phyloP scores from a whole-genome alignment of 192 early-diverging fungal species.

The Gryganskiella cystojenkinii region DNA sequence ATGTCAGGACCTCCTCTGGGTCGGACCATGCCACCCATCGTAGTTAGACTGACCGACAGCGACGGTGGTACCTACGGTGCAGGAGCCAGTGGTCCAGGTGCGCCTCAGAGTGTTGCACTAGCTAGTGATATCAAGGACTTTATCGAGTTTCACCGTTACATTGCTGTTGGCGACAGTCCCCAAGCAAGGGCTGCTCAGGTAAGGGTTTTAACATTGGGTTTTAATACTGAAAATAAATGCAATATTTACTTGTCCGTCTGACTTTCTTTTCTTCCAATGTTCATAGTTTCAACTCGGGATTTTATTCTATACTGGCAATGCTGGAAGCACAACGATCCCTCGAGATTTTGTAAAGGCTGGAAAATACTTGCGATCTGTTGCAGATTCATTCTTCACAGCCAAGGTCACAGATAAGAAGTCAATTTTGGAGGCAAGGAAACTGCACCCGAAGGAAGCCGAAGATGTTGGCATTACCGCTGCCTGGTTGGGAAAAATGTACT shows the following conservation, averaged over 20 bases:
- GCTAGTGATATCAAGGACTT: constrained; percentile 73
- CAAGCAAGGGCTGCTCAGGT: constrained; percentile 63
- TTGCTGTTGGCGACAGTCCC: constrained; percentile 71
- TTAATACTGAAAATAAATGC: too few relatives aligned
- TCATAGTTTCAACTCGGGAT: constrained; percentile 76
- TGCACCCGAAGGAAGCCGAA: constrained; percentile 20
- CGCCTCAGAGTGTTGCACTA: constrained; percentile 21
- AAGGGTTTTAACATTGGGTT: constrained; percentile 1
- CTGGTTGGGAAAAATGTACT: constrained; percentile 87
- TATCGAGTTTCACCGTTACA: constrained; percentile 77
- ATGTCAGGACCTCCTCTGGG: constrained; percentile 86
- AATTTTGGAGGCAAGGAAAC: constrained; percentile 13
- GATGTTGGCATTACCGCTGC: constrained; percentile 80
- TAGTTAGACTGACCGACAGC: constrained; percentile 77
- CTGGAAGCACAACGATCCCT: constrained; percentile 48
- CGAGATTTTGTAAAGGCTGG: constrained; percentile 72
- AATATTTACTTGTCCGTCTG: too few relatives aligned
- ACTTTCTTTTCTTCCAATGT: background rate
- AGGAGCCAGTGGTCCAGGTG: constrained; percentile 69
- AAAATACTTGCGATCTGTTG: constrained; percentile 67
- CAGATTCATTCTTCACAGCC: constrained; percentile 56
- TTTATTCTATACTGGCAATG: constrained; percentile 82
- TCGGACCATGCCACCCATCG: constrained; percentile 71
- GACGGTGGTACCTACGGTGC: constrained; percentile 90
- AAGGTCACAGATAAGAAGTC: constrained; percentile 29